Evolutionary conservation across 306 rosid species (phyloP).

Genomic region (Medicago lupulina): DNA sequence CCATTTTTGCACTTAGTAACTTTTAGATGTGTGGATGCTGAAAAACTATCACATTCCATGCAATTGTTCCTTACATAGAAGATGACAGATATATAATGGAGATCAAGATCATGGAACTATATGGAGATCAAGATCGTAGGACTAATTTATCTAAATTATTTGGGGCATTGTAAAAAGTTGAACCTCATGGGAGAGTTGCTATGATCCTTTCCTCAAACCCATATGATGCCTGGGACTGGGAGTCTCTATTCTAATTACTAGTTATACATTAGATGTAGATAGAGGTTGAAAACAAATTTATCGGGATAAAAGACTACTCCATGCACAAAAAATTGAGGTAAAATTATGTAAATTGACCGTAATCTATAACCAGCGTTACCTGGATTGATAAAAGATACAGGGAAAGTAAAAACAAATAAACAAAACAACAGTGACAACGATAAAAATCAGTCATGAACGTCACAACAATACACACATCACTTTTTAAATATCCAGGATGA

Average conservation of each 20-base stretch:
- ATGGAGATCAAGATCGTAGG: neutral
- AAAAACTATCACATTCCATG: neutral
- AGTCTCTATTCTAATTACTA: neutral
- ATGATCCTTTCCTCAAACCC: neutral
- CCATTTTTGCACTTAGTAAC: neutral
- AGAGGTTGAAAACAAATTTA: neutral
- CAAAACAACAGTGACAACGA: too few species aligned
- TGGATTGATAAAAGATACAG: neutral
- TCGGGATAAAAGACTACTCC: neutral
- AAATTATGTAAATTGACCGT: neutral
- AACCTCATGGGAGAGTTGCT: neutral
- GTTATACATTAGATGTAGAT: neutral
- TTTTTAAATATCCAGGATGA: neutral
- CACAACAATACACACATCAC: too few species aligned
- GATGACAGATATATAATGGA: neutral
- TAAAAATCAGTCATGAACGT: too few species aligned
- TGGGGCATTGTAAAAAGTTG: neutral
- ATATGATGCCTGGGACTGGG: neutral
- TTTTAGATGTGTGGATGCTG: neutral
- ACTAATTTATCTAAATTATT: neutral
- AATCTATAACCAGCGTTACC: slow-evolving; percentile 5
- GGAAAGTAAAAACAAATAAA: slow-evolving; percentile 1
- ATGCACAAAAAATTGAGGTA: neutral
- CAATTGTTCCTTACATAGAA: too few species aligned
- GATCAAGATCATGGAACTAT: neutral